These are phyloP conservation scores for Pugionium dolabratum DNA, from an alignment of 345 rosid genomes.

Conservation along the genomic window DNA sequence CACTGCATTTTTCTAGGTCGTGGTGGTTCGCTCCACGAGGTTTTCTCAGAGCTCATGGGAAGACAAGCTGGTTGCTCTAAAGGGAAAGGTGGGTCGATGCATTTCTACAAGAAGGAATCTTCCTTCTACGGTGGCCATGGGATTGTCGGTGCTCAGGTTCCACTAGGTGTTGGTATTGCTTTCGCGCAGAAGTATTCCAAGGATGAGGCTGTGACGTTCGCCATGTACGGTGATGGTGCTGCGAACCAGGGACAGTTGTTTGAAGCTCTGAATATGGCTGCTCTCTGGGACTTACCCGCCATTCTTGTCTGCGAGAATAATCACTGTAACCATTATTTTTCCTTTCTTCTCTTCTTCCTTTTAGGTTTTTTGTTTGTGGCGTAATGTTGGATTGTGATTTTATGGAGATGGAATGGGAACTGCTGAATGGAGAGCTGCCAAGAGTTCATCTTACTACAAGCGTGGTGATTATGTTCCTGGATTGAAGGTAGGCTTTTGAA, in stretches of 20 bases:
- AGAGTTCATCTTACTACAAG: conserved; percentile 78
- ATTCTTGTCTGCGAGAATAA: conserved; percentile 90
- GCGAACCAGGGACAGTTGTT: conserved; percentile 93
- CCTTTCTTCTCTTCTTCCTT: conserved; percentile 7
- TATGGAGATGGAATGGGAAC: conserved; percentile 87
- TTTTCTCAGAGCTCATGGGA: conserved; percentile 85
- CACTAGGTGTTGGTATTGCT: conserved; percentile 82
- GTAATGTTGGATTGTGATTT: not conserved
- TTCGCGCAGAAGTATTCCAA: conserved; percentile 82
- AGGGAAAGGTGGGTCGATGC: conserved; percentile 95
- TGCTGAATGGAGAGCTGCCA: conserved; percentile 91
- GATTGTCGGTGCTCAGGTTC: conserved; percentile 87
- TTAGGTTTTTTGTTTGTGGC: not conserved
- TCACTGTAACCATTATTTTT: conserved; percentile 51
- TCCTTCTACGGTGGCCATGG: conserved; percentile 88
- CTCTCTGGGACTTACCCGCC: conserved; percentile 87
- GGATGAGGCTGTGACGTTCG: conserved; percentile 76
- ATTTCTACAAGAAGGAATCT: conserved; percentile 78
- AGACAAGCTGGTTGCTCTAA: conserved; percentile 69
- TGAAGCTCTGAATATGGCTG: conserved; percentile 84
- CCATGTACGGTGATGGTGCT: conserved; percentile 86
- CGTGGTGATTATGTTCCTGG: conserved; percentile 98
- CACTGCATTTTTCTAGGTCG: conserved; percentile 81
- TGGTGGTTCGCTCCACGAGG: conserved; percentile 64
- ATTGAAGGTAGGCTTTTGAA: conserved; percentile 54